Evolutionary conservation across 1,284 basidiomycete genomes (phyloP), one percentile per base, ranked within the genome.

Genomic region (Rhodotorula sp.): DNA sequence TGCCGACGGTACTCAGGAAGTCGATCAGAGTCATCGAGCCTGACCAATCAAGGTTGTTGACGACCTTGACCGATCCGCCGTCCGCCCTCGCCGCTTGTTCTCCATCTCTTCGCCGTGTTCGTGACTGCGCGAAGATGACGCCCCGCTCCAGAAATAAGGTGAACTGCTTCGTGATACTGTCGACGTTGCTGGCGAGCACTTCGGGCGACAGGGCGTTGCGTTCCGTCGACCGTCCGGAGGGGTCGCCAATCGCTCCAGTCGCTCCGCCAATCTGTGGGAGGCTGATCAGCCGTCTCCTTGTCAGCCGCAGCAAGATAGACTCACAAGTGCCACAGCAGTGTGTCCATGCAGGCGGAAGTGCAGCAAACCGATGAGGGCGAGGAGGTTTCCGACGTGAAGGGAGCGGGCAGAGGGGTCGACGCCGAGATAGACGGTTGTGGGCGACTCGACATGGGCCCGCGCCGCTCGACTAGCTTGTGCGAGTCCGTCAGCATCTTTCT

Each of bases 201-300:
- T 84, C 81, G 15, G 80, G 78, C 52, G 87, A 84, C 9, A 92
- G 86, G 1, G 88, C 84, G 64, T 87, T 86, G 24, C 96, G 87
- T 79, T 97, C 96, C 0, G 87, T 88, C 3, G 86, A 85, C 40
- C 94, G 85, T 1, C 96, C 96, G 1, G 92, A 94, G 3, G 96
- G 96, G 79, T 99, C 96, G 11, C 96, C 96, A 46, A 99, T 90
- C n/a, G 89, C 86, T 4, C 94, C 96, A 0, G 96, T 98, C 2
- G 93, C 95, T 0, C 94, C 94, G 47, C 95, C 95, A 79, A 97
- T 90, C 94, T 97, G 77, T 4, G n/a, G 16, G 2, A 0, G 1
- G 0, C 22, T 16, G 18, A 20, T 51, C 34, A 67, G 60, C 40
- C 30, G 2, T 15, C 8, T 7, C 10, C 46, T 0, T 2, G 37